These are phyloP conservation scores for Penicillium subrubescens DNA, from an alignment of 495 filamentous ascomycete genomes.

Conservation along the genomic window DNA sequence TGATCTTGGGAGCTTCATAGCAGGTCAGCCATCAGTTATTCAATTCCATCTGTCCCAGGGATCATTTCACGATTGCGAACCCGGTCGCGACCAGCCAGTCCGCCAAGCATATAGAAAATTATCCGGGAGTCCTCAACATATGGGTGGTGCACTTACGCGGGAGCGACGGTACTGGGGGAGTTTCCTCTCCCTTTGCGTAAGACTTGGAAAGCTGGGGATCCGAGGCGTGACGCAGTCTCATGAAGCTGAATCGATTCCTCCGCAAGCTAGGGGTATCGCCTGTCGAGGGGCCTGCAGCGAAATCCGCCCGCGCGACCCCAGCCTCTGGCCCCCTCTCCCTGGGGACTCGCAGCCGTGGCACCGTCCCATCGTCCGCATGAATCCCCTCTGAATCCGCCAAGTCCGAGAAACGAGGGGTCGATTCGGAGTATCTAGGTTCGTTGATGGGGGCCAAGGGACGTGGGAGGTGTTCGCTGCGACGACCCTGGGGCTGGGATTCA, in stretches of 20 bases:
- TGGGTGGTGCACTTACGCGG: constrained; percentile 59
- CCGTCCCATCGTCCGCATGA: constrained; percentile 4
- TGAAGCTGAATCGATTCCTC: constrained; percentile 77
- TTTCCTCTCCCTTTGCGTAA: constrained; percentile 64
- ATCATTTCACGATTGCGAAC: background rate
- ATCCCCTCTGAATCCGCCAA: constrained; percentile 16
- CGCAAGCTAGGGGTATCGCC: constrained; percentile 34
- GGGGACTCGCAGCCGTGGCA: constrained; percentile 15
- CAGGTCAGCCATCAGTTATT: background rate
- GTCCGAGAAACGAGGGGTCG: constrained; percentile 34
- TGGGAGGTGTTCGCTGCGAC: constrained; percentile 48
- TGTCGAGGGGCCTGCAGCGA: constrained; percentile 18
- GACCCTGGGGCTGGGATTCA: constrained; percentile 35
- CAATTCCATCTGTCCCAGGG: background rate
- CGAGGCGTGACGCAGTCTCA: constrained; percentile 89
- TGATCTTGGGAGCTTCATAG: constrained; percentile 77
- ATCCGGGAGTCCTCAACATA: background rate
- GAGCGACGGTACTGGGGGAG: constrained; percentile 76
- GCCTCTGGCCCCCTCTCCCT: constrained; percentile 18
- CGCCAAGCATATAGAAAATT: background rate
- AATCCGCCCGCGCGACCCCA: constrained; percentile 19
- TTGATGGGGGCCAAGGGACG: constrained; percentile 38
- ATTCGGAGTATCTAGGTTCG: constrained; percentile 44
- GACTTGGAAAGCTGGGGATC: constrained; percentile 89
- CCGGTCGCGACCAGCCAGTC: background rate